Base-by-base conservation (phyloP, 2,329 filamentous ascomycete species). In the Aspergillus persii region DNA sequence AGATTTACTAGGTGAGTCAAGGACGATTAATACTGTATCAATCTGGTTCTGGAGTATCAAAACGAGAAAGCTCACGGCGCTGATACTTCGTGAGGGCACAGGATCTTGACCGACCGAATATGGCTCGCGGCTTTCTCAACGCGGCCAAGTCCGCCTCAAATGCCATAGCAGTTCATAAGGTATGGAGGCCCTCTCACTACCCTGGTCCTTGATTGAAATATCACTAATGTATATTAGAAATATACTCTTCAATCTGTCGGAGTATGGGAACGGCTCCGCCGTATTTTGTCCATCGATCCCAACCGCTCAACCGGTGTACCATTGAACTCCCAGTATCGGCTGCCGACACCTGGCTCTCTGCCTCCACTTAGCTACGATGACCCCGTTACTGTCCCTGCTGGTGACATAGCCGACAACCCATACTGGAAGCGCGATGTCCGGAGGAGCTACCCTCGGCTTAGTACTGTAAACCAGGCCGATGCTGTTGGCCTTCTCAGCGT, bases 391-490 rank as follows among this genome's bases (percentile, higher is more conserved):
- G 60, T 89, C 0, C 92, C 92, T n/a, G 90, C 92, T 2, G 91
- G 84, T 66, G 92, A 96, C 75, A 88, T 96, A 69, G 92, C 92
- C 69, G 91, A 94, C 76, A 96, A 96, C 80, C 87, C 92, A 41
- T 96, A 97, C 82, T 99, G 92, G 92, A 96, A 96, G 84, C 92
- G 95, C 71, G 95, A 99, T 73, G 77, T 81, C 62, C 90, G 95
- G 69, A 86, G 95, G 70, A 84, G 83, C 70, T 98, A 98, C 80
- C 90, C 95, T 33, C 84, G 83, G 68, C 83, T 90, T 58, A 94
- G 89, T 71, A 87, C 91, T 50, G 85, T 99, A 62, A 88, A 82
- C 60, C 95, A 98, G 81, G 86, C 86, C 50, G 90, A 98, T 76
- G 88, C 92, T 54, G 95, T 95, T 27, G 89, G 89, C 47, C 85